These are phyloP conservation scores for Castanea mollissima DNA, from an alignment of 306 rosid genomes.

Conservation along the genomic window DNA sequence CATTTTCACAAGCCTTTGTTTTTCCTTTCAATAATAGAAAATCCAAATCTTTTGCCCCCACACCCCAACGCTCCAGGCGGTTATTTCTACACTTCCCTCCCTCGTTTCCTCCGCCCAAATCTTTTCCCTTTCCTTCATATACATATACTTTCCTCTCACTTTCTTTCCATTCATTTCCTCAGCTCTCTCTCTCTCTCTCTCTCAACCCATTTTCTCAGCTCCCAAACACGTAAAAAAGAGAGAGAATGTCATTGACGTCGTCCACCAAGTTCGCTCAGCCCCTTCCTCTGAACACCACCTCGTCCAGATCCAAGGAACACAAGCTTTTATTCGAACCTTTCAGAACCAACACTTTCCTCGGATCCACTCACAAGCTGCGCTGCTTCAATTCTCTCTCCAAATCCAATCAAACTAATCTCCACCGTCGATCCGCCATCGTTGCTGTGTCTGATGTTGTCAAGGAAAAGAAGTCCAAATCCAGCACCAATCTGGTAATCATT, in stretches of 20 bases:
- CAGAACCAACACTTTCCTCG: slow-evolving; percentile 54
- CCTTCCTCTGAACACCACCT: slow-evolving; percentile 43
- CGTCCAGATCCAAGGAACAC: slow-evolving; percentile 71
- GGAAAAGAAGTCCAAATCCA: slow-evolving; percentile 48
- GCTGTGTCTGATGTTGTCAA: slow-evolving; percentile 64
- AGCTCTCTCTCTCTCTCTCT: not conserved
- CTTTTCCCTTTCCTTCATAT: slow-evolving; percentile 8
- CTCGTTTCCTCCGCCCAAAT: slow-evolving; percentile 70
- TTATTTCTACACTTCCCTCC: slow-evolving; percentile 48
- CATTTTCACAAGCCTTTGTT: not conserved
- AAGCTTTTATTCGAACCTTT: slow-evolving; percentile 43
- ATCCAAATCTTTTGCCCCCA: no score
- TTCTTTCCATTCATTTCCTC: not conserved
- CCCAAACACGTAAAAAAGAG: not conserved
- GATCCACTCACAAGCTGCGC: slow-evolving; percentile 66
- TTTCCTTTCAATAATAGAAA: not conserved
- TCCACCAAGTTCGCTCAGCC: slow-evolving; percentile 56
- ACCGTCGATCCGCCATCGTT: slow-evolving; percentile 48
- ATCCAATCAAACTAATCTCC: slow-evolving; percentile 18
- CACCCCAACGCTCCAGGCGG: slow-evolving; percentile 40
- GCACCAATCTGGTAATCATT: slow-evolving; percentile 55
- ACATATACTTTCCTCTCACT: not conserved
- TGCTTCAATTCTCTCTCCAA: slow-evolving; percentile 35
- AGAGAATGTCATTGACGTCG: slow-evolving; percentile 69
- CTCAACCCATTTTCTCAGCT: not conserved